Evolutionary conservation across 208 protist genomes (phyloP).

Genomic region (Leishmania braziliensis): DNA sequence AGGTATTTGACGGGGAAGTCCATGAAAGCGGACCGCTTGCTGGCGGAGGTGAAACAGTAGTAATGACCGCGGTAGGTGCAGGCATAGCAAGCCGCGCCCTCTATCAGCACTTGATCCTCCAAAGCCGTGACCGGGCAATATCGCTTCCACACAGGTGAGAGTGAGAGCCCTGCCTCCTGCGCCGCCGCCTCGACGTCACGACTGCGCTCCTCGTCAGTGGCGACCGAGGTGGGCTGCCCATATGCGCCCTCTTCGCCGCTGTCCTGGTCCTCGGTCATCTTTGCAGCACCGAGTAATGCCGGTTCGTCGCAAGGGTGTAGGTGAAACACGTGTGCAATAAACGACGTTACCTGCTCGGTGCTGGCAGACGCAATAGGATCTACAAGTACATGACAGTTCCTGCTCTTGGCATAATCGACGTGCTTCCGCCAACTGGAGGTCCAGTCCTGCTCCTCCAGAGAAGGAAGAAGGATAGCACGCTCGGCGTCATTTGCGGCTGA

Average conservation of each 20-base stretch:
- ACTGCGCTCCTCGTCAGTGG: slow-evolving; percentile 41
- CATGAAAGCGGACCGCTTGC: slow-evolving; percentile 61
- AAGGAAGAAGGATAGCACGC: background rate
- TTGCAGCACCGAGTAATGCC: background rate
- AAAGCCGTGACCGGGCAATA: slow-evolving; percentile 85
- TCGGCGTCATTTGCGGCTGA: background rate
- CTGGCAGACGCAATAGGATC: slow-evolving; percentile 28
- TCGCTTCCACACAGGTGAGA: slow-evolving; percentile 65
- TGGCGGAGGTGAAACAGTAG: slow-evolving; percentile 64
- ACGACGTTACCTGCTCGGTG: slow-evolving; percentile 37
- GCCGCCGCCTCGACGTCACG: slow-evolving; percentile 43
- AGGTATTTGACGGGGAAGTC: slow-evolving; percentile 67
- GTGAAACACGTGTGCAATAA: slow-evolving; percentile 49
- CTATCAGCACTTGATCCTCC: slow-evolving; percentile 71
- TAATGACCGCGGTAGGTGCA: slow-evolving; percentile 63
- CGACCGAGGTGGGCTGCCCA: slow-evolving; percentile 19
- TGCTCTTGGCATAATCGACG: slow-evolving; percentile 12
- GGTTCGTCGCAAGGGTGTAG: slow-evolving; percentile 47
- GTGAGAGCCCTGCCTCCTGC: slow-evolving; percentile 22
- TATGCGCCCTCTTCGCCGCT: slow-evolving; percentile 1
- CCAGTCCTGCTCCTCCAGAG: slow-evolving; percentile 28
- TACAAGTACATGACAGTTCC: slow-evolving; percentile 26
- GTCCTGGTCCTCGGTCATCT: background rate
- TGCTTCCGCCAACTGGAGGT: slow-evolving; percentile 26
- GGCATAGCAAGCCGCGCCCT: slow-evolving; percentile 65